Percentiles rank a stretch among this genome's conserved stretches.
Evolutionary conservation across 2,329 filamentous ascomycete genomes (phyloP).

Genomic region (Ophiognomonia clavigignenti-juglandacearum): DNA sequence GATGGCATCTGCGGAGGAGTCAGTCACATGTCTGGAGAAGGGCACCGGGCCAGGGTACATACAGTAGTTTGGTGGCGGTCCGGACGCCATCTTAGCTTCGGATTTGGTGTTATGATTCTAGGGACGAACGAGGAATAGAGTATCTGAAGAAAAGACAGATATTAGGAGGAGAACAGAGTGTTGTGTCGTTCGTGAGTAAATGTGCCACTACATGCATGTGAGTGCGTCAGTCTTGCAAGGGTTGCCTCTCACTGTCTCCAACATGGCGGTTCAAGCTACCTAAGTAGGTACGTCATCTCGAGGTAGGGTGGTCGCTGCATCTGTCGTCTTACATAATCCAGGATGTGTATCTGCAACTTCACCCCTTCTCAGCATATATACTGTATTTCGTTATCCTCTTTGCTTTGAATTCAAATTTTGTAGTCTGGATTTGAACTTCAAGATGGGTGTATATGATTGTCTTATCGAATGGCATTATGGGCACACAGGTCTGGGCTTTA

Average conservation of each 20-base stretch:
- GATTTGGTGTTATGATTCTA: slow-evolving; percentile 25
- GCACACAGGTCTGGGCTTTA: no score
- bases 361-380: no score
- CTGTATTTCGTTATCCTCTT: no score
- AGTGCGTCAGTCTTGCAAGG: no score
- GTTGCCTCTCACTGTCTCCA: no score
- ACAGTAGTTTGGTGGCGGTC: slow-evolving; percentile 56
- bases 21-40: slow-evolving; percentile 2
- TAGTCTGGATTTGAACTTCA: no score
- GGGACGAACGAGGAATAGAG: background rate
- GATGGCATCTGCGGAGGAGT: slow-evolving; percentile 55
- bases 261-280: no score
- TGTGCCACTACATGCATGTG: no score
- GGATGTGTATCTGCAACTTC: background rate
- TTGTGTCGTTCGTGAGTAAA: background rate
- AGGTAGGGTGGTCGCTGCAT: background rate
- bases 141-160: background rate
- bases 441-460: no score
- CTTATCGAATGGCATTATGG: no score
- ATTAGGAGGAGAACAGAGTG: background rate
- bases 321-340: background rate
- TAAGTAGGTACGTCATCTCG: no score
- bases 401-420: no score
- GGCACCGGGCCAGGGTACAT: slow-evolving; percentile 22
- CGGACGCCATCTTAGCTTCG: slow-evolving; percentile 26